These are phyloP conservation scores for Starmerella ratchasimensis DNA, from an alignment of 805 yeast genomes.

Conservation along the genomic window DNA sequence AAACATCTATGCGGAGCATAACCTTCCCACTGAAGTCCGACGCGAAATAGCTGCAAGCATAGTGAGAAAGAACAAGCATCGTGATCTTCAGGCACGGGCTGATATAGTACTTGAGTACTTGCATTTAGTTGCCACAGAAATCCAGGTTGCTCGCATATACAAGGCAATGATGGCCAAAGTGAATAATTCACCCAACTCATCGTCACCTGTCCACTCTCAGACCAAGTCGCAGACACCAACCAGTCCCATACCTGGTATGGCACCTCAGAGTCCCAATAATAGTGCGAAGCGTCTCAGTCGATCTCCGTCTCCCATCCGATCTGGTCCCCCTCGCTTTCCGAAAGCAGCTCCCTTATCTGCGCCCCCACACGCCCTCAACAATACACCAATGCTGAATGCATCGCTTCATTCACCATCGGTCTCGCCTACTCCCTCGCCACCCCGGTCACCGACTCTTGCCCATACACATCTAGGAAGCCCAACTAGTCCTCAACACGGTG, in stretches of 20 bases:
- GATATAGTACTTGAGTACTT: conserved; percentile 40
- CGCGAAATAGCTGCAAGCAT: conserved; percentile 31
- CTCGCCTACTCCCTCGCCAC: conserved; percentile 7
- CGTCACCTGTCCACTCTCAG: background rate
- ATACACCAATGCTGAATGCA: conserved; percentile 5
- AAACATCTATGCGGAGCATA: conserved; percentile 46
- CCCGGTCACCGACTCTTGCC: background rate
- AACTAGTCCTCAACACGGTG: conserved; percentile 3
- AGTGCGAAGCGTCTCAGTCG: no score
- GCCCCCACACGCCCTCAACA: no score
- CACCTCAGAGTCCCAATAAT: no score
- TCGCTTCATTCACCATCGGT: conserved; percentile 8
- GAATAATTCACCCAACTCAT: background rate
- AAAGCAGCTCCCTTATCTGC: no score
- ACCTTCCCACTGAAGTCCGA: conserved; percentile 30
- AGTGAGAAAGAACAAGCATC: conserved; percentile 14
- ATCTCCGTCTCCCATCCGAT: no score
- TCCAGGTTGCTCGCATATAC: conserved; percentile 54
- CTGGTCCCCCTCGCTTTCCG: no score
- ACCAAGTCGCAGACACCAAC: no score
- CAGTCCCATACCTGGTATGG: no score
- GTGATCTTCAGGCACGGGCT: conserved; percentile 23
- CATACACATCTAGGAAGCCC: background rate
- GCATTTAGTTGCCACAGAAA: conserved; percentile 40
- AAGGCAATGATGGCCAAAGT: conserved; percentile 31